Conservation (phyloP, 202 grass and related monocot species). For the Bolboschoenoplectus hybrid region DNA sequence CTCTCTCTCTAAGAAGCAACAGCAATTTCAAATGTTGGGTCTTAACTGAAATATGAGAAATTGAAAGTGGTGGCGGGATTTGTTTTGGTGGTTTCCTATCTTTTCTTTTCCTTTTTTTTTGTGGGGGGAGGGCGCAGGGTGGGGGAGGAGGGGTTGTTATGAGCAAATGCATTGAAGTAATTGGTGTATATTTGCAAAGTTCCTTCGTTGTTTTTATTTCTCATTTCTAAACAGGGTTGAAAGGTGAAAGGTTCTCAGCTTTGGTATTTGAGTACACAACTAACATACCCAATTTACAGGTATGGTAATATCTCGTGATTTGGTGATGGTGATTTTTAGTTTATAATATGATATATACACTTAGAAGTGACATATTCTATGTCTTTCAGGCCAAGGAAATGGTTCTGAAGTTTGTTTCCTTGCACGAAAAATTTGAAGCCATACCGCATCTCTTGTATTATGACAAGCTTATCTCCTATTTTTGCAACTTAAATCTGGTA, state of each 20-base stretch:
- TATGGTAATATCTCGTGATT: slow-evolving; percentile 13
- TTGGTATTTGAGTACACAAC: slow-evolving; percentile 27
- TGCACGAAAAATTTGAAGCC: slow-evolving; percentile 72
- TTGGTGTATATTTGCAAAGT: neutral
- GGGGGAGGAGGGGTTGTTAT: neutral
- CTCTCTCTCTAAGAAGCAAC: neutral
- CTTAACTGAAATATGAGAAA: neutral
- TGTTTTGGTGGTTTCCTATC: neutral
- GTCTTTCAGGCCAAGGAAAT: slow-evolving; percentile 57
- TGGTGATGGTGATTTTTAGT: neutral
- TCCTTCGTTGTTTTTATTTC: slow-evolving; percentile 8
- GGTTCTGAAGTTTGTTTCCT: slow-evolving; percentile 55
- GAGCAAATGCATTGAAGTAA: neutral
- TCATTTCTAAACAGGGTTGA: neutral
- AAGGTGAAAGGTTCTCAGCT: slow-evolving; percentile 24
- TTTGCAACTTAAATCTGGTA: slow-evolving; percentile 76
- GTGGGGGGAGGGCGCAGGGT: no score
- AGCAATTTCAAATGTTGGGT: neutral
- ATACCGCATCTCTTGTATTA: slow-evolving; percentile 56
- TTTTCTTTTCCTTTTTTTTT: no score
- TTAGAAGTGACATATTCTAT: neutral
- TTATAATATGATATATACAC: neutral
- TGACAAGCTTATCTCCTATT: slow-evolving; percentile 60
- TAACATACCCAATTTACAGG: slow-evolving; percentile 33
- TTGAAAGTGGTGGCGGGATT: neutral